These are phyloP conservation scores for Umbelopsis vinacea DNA, from an alignment of 192 early-diverging fungal genomes.

Conservation along the genomic window DNA sequence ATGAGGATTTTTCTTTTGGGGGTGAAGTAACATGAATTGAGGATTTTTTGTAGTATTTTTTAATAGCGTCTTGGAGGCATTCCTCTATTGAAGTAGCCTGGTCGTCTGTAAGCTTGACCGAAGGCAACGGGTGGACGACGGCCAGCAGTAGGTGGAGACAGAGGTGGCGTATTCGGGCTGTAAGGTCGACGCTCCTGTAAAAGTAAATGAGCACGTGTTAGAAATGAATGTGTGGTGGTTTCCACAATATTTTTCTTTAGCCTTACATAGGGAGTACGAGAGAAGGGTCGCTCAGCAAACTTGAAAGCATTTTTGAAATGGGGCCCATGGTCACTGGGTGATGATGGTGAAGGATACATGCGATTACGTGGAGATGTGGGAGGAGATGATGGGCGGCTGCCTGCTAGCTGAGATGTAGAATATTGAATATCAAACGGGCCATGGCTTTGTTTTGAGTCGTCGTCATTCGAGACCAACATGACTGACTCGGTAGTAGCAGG, in stretches of 20 bases:
- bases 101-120: conserved; percentile 12
- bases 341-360: conserved; percentile 4
- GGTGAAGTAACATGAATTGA: background rate
- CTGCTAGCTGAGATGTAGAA: background rate
- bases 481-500: background rate
- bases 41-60: background rate
- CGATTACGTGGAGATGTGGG: background rate
- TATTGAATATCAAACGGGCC: background rate
- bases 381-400: conserved; percentile 2
- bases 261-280: conserved; percentile 20
- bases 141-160: conserved; percentile 12
- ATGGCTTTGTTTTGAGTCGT: background rate
- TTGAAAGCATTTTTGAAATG: conserved; percentile 17
- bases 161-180: conserved; percentile 18
- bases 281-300: conserved; percentile 6
- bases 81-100: conserved; percentile 5
- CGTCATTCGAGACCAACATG: background rate
- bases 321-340: background rate
- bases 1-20: background rate
- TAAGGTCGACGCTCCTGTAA: conserved; percentile 8
- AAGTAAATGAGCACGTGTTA: conserved; percentile 12
- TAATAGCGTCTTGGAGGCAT: conserved; percentile 15
- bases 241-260: no score
- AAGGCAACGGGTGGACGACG: background rate
- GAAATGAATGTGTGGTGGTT: background rate